Evolutionary conservation across 2,329 filamentous ascomycete genomes (phyloP), one percentile per base, ranked within the genome.

Genomic region (Davidsoniella eucalypti): DNA sequence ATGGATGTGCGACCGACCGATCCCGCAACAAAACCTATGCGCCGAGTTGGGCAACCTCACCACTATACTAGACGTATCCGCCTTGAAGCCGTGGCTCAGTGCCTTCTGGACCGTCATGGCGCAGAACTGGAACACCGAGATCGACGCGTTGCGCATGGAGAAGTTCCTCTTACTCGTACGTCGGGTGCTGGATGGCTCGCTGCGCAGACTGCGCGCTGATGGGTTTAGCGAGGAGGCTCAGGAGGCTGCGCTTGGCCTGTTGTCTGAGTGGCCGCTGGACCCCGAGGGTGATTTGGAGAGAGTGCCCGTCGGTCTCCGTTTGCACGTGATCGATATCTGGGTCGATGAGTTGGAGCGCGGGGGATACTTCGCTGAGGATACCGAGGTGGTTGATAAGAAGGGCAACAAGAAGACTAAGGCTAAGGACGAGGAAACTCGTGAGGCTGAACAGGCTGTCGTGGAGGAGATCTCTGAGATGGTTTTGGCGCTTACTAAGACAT

Each of bases 291-390:
- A 61, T n/a, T 52, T 79, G 57, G 61, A 64, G 47, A 79, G 76
- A 58, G 76, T 93, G 1, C 84, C 90, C 0, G 84, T 92, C 57
- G 92, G 92, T 0, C 62, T 98, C 62, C 70, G 87, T 55, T 80
- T 94, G 63, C 92, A 98, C 65, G 75, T 88, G 12, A 65, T 94
- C 55, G 92, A 98, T 67, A 75, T 96, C 49, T 96, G 84, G 78
- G 75, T 94, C 7, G 92, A 96, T 63, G 88, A 95, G 71, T 65
- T 88, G 58, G 84, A 88, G 64, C 81, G 80, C 60, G 75, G 78
- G 33, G 75, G 79, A 49, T 69, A 75, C 36, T 57, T 78, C 18
- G 57, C 50, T 10, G 65, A 66, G 36, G 66, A 65, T 8, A 64
- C 66, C 9, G 61, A 61, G 10, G 59, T 59, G 3, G 58, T 59